These are phyloP conservation scores for Ascosphaera pollenicola DNA, from an alignment of 2,329 filamentous ascomycete species.

Conservation along the genomic window DNA sequence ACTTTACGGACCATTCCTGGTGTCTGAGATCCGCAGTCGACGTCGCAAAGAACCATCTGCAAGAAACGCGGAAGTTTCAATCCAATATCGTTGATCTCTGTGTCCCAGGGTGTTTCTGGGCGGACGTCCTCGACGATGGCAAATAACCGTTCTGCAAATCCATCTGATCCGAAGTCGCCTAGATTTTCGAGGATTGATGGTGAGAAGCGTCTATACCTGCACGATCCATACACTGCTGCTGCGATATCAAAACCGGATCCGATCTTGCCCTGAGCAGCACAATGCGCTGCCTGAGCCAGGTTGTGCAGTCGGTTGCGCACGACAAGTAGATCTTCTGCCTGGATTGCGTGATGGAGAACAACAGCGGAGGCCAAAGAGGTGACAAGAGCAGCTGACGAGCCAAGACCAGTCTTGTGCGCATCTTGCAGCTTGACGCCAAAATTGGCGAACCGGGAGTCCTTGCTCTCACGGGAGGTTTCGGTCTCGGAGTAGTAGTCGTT, in stretches of 20 bases:
- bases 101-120: slow-evolving; percentile 45
- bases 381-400: slow-evolving; percentile 83
- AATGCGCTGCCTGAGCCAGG: slow-evolving; percentile 80
- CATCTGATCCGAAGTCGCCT: slow-evolving; percentile 40
- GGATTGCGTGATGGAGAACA: slow-evolving; percentile 21
- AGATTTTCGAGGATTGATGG: slow-evolving; percentile 47
- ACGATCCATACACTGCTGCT: slow-evolving; percentile 77
- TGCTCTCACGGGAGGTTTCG: slow-evolving; percentile 16
- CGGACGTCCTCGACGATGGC: slow-evolving; percentile 40
- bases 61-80: slow-evolving; percentile 52
- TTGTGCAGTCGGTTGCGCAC: slow-evolving; percentile 57
- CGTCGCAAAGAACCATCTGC: slow-evolving; percentile 79
- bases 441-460: slow-evolving; percentile 41
- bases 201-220: slow-evolving; percentile 80
- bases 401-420: slow-evolving; percentile 89
- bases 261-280: slow-evolving; percentile 88
- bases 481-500: slow-evolving; percentile 88
- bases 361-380: slow-evolving; percentile 48
- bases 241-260: slow-evolving; percentile 93
- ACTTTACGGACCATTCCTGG: slow-evolving; percentile 92
- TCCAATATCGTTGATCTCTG: slow-evolving; percentile 45
- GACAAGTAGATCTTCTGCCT: slow-evolving; percentile 20
- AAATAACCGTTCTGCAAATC: slow-evolving; percentile 45
- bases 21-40: slow-evolving; percentile 82
- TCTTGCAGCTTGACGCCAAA: slow-evolving; percentile 54